A percentile compares a stretch with the other conserved stretches of the same genome.
phyloP scores from a whole-genome alignment of 805 yeast genomes.

The Scheffersomyces lignosus region DNA sequence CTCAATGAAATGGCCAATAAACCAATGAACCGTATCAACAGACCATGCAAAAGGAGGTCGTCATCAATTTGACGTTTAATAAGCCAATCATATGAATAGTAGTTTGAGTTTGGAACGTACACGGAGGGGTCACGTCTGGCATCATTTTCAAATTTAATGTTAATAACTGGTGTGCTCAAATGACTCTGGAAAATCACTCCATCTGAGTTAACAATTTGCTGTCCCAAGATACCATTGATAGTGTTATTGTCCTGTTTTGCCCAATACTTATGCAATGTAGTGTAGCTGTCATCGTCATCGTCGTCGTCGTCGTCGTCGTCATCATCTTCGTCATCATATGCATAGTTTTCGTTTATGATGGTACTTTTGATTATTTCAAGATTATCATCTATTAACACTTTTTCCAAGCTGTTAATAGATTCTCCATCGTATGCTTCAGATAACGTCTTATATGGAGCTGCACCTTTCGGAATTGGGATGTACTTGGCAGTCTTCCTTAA shows the following conservation, averaged over 20 bases:
- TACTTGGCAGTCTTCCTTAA: slow-evolving; percentile 25
- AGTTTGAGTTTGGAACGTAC: slow-evolving; percentile 36
- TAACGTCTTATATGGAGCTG: slow-evolving; percentile 19
- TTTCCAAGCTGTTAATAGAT: not conserved
- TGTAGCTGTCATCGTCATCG: slow-evolving; percentile 15
- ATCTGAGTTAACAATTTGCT: slow-evolving; percentile 21
- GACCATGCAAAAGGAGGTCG: slow-evolving; percentile 30
- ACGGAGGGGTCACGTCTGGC: slow-evolving; percentile 25
- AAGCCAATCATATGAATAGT: slow-evolving; percentile 34
- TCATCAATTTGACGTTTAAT: slow-evolving; percentile 24
- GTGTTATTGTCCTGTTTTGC: slow-evolving; percentile 27
- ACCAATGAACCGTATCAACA: slow-evolving; percentile 38
- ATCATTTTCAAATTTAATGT: slow-evolving; percentile 32
- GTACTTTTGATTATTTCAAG: not conserved
- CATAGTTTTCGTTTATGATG: slow-evolving; percentile 1
- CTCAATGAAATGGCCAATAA: slow-evolving; percentile 33
- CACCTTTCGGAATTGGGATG: slow-evolving; percentile 32
- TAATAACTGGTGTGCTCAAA: slow-evolving; percentile 29
- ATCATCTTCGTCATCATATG: slow-evolving; percentile 9
- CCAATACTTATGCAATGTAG: slow-evolving; percentile 38
- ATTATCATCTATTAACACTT: not conserved
- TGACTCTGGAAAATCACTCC: slow-evolving; percentile 33
- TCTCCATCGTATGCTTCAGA: slow-evolving; percentile 8
- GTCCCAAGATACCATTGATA: slow-evolving; percentile 34
- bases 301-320: slow-evolving; percentile 16